These are phyloP conservation scores for Trichoderma gamsii DNA, from an alignment of 495 filamentous ascomycete genomes.

Conservation along the genomic window DNA sequence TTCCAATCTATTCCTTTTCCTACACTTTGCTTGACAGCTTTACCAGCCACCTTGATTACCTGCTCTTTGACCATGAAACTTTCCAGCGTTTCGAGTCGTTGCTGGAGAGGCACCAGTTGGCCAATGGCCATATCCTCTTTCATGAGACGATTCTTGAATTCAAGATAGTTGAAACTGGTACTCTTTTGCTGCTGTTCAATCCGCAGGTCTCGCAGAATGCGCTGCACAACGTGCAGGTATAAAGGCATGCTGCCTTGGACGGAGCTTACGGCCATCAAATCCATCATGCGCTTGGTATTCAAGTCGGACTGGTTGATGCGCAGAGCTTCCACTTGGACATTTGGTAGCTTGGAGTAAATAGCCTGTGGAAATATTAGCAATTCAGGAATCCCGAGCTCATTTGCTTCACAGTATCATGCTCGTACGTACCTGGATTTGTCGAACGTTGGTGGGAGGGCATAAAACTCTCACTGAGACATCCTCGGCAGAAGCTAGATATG, in stretches of 20 bases:
- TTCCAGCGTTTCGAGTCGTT: constrained; percentile 52
- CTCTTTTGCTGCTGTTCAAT: constrained; percentile 35
- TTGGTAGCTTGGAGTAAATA: constrained; percentile 32
- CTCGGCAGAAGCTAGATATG: constrained; percentile 52
- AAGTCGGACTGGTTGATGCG: constrained; percentile 53
- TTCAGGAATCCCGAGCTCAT: too few relatives aligned
- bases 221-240: constrained; percentile 54
- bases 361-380: too few relatives aligned
- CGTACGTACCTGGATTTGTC: constrained; percentile 35
- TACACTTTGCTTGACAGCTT: background rate
- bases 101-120: constrained; percentile 47
- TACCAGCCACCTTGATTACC: constrained; percentile 14
- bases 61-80: constrained; percentile 47
- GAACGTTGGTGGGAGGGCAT: constrained; percentile 55
- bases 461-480: constrained; percentile 56
- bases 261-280: constrained; percentile 59
- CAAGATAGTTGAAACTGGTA: constrained; percentile 44
- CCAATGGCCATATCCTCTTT: constrained; percentile 33
- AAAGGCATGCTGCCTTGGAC: constrained; percentile 43
- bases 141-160: constrained; percentile 39
- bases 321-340: constrained; percentile 47
- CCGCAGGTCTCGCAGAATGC: constrained; percentile 57
- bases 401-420: constrained; percentile 23
- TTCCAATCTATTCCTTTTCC: constrained; percentile 29
- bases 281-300: constrained; percentile 57